Evolutionary conservation across 257 asterid species (phyloP), one percentile per base, ranked within the genome.

Genomic region (Henckelia pumila): DNA sequence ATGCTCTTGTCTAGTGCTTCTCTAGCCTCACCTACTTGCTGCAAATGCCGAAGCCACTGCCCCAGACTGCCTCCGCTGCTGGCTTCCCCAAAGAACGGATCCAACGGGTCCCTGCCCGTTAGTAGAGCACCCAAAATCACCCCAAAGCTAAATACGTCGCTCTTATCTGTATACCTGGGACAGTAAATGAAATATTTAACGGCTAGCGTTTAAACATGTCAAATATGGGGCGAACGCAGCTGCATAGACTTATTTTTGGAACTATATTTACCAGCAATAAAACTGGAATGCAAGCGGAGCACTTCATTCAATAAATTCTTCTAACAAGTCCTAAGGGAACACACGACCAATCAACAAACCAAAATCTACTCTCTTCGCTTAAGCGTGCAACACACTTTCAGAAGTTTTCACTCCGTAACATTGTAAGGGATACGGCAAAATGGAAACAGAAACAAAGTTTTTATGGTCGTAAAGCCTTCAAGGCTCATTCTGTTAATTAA

Each of bases 111-210:
- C 75, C 71, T 83, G 63, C 96, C 96, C 1, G 95, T 90, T 72
- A 93, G 75, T 37, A 90, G 82, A 63, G 81, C 84, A 65, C 86
- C 95, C 85, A 93, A 58, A 58, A 90, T 84, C 11, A 88, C 85
- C 66, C 98, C 98, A 70, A 93, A 93, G 83, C 98, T 93, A 77
- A 75, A 93, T 11, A 88, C 81, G n/a, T 93, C 98, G 61, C 98
- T 85, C 81, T 93, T 93, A 53, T 90, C 98, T 0, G 95, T 83
- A 71, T 90, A 86, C 88, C 98, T 89, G 71, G 9, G 56, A 58
- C 60, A 66, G 33, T 61, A 56, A 67, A 25, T 29, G 26, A 33
- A 57, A 20, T 40, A 4, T 40, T 40, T 11, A 40, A 29, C 11
- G 6, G 50, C 17, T 11, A 13, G n/a, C 6, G 13, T 10, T 13